Evolutionary conservation across 352 stramenopile species (phyloP).

Genomic region (Phytophthora aleatoria): DNA sequence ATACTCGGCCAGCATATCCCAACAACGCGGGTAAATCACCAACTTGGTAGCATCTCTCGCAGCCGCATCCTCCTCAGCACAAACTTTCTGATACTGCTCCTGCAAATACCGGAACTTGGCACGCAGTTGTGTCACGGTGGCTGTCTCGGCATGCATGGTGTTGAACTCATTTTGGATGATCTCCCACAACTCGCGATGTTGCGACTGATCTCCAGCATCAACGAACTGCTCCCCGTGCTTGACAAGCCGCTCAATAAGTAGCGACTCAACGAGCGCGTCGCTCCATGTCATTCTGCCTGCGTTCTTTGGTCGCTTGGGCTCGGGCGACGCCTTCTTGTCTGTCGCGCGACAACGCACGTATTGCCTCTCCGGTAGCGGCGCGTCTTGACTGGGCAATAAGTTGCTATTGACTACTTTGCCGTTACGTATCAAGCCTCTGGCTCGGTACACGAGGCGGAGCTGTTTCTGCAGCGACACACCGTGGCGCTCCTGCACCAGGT

Average conservation of each 20-base stretch:
- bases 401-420: conserved; percentile 15
- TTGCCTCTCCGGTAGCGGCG: conserved; percentile 19
- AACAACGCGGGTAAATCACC: conserved; percentile 33
- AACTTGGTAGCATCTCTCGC: conserved; percentile 11
- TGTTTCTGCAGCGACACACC: conserved; percentile 30
- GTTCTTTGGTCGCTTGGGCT: conserved; percentile 16
- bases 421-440: conserved; percentile 31
- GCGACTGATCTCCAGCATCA: conserved; percentile 8
- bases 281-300: conserved; percentile 30
- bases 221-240: conserved; percentile 26
- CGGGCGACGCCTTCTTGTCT: conserved; percentile 13
- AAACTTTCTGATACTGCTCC: conserved; percentile 25
- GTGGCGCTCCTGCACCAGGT: conserved; percentile 24
- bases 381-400: conserved; percentile 18
- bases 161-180: conserved; percentile 28
- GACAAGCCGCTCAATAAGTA: conserved; percentile 25
- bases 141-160: conserved; percentile 11
- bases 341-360: conserved; percentile 15
- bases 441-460: conserved; percentile 36
- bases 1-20: conserved; percentile 33
- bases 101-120: conserved; percentile 34
- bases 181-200: conserved; percentile 27
- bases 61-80: conserved; percentile 20
- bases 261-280: conserved; percentile 25
- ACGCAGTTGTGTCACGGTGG: conserved; percentile 29